Base-by-base conservation (phyloP, 1,284 basidiomycete species). In the Leccinum huronense region DNA sequence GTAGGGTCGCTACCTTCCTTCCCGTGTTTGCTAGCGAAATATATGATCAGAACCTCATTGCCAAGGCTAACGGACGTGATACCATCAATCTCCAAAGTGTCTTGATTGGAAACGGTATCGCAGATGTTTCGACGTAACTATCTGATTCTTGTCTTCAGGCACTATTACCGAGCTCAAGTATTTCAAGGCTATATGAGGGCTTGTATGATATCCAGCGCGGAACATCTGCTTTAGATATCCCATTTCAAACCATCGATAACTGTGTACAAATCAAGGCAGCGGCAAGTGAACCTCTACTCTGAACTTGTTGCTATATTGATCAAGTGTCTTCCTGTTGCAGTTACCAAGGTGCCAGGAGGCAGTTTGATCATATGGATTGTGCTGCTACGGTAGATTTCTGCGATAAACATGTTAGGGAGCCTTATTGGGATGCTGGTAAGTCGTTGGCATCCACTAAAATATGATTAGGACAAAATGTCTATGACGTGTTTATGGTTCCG, bases 1-100 rank as follows among this genome's bases (percentile, higher is more conserved):
- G 31, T 55, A 88, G 84, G 91, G 93, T 1, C 85, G 89, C 48
- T 94, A 94, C 75, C 79, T 94, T 2, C 75, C 79, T 94, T 2
- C 93, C 91, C 1, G 83, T 93, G 6, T 94, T 94, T 66, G 92
- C 91, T 0, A 85, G 87, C 58, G 87, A 92, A 65, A 88, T 95
- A 42, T 83, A 86, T 55, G 91, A 94, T 74, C 84, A 89, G 65
- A 94, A 94, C 75, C 75, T 80, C 61, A 70, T 83, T 19, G 83
- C 86, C 3, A 75, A 79, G 48, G 76, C 76, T 10, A 80, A 83
- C 45, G 88, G 87, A n/a, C 81, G 84, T 51, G 75, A 81, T 36
- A 81, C 83, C 2, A 81, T 94, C 71, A 93, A 93, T 72, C 78
- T 95, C 33, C 80, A 87, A 66, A 86, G 83, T 66, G 79, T 88